These are phyloP conservation scores for Neospermospora avenae DNA, from an alignment of 2,329 filamentous ascomycete species.

Conservation along the genomic window DNA sequence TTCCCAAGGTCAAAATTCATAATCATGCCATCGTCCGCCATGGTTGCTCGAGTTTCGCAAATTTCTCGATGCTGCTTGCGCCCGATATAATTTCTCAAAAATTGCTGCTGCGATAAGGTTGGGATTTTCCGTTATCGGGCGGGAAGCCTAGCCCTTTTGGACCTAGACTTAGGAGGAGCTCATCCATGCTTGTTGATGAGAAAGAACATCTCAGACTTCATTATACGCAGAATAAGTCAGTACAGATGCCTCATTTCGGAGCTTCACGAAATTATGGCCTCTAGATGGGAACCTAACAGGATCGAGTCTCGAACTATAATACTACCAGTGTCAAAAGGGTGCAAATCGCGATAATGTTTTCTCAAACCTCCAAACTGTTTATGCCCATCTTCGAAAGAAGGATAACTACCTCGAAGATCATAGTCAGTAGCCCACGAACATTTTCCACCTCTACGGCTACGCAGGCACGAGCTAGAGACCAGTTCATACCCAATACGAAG, in stretches of 20 bases:
- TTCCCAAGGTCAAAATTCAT: slow-evolving; percentile 84
- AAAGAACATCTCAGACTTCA: slow-evolving; percentile 25
- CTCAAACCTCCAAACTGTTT: neutral
- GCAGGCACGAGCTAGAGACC: slow-evolving; percentile 18
- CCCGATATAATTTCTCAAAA: slow-evolving; percentile 19
- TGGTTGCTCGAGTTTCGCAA: slow-evolving; percentile 38
- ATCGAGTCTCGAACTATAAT: neutral
- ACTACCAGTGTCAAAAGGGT: neutral
- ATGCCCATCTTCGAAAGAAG: neutral
- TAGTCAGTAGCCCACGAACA: slow-evolving; percentile 10
- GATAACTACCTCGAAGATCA: neutral
- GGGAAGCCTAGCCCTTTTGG: slow-evolving; percentile 23
- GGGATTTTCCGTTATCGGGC: slow-evolving; percentile 16
- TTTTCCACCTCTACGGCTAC: slow-evolving; percentile 17
- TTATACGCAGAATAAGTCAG: slow-evolving; percentile 33
- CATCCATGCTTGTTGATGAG: slow-evolving; percentile 4
- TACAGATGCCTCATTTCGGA: slow-evolving; percentile 30
- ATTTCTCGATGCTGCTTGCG: neutral
- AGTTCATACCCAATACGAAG: slow-evolving; percentile 48
- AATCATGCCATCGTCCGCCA: slow-evolving; percentile 95
- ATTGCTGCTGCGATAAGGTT: slow-evolving; percentile 20
- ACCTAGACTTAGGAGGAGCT: neutral
- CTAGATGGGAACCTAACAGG: slow-evolving; percentile 20
- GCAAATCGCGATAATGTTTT: slow-evolving; percentile 9
- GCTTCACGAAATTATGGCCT: slow-evolving; percentile 26